Evolutionary conservation across 495 filamentous ascomycete species (phyloP), one percentile per base, ranked within the genome.

Genomic region (Aspergillus avenaceus): DNA sequence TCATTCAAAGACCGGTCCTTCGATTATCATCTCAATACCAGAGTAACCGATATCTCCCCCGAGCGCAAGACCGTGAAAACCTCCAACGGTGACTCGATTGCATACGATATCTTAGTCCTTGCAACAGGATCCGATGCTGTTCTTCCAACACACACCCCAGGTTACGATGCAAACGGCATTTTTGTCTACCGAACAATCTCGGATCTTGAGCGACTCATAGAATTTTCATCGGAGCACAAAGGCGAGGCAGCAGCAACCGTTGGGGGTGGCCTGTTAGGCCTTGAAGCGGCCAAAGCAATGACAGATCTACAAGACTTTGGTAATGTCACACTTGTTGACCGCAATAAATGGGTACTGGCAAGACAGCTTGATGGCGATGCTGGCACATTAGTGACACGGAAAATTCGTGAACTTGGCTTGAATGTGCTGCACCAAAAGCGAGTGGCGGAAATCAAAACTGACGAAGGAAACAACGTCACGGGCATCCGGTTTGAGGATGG

Each of bases 231-330:
- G 3, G 65, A 70, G 11, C 78, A 83, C 40, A 87, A 83, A 52
- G 90, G 88, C 22, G 76, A 80, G 14, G 79, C 77, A 4, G 92
- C 87, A 1, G 83, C 82, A 2, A 89, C 93, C 1, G 90, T 97
- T 11, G 92, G 92, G n/a, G 92, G 92, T 27, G 92, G 92, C 1
- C 60, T 97, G 23, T 72, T 97, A 0, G 92, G 92, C 0, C 79
- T 97, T 0, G 92, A 97, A 75, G 92, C 92, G 22, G 92, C 92
- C 27, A 95, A 96, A 58, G 92, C 92, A 0, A 88, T 97, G 88
- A 87, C 91, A 70, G 92, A 96, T 62, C 69, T 97, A 13, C 72
- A 87, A 56, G 82, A 83, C 28, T 96, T 88, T 63, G 77, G 75
- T 0, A 81, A 81, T 34, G 90, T 97, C 38, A 88, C 84, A 52